These are phyloP conservation scores for Alternaria dauci DNA, from an alignment of 2,329 filamentous ascomycete species.

Conservation along the genomic window DNA sequence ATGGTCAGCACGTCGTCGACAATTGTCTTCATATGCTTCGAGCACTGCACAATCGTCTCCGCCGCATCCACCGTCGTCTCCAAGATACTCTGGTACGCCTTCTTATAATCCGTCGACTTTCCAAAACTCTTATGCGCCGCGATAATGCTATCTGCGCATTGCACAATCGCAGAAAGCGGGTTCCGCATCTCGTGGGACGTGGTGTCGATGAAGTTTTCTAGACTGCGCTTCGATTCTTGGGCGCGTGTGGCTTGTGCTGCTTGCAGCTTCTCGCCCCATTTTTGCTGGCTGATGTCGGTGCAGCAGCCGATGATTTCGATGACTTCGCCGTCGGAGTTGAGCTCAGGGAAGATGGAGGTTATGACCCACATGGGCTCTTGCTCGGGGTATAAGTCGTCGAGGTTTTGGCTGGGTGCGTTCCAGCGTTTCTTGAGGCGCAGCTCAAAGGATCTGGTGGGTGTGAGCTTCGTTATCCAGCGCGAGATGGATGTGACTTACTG, in stretches of 20 bases:
- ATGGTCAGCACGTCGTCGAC: slow-evolving; percentile 48
- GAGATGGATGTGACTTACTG: slow-evolving; percentile 16
- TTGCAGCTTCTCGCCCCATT: slow-evolving; percentile 48
- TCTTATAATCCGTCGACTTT: slow-evolving; percentile 13
- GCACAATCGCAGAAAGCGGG: slow-evolving; percentile 54
- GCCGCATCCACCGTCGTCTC: slow-evolving; percentile 45
- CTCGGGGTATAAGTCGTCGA: slow-evolving; percentile 19
- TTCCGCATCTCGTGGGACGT: slow-evolving; percentile 56
- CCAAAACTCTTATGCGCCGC: slow-evolving; percentile 17
- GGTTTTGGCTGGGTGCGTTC: slow-evolving; percentile 29
- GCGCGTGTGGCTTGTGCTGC: slow-evolving; percentile 32
- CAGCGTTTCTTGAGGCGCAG: slow-evolving; percentile 51
- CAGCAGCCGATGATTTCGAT: slow-evolving; percentile 46
- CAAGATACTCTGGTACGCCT: slow-evolving; percentile 22
- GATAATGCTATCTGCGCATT: slow-evolving; percentile 52
- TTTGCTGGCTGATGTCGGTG: slow-evolving; percentile 50
- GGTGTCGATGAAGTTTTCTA: slow-evolving; percentile 47
- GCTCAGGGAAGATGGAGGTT: slow-evolving; percentile 41
- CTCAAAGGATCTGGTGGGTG: slow-evolving; percentile 37
- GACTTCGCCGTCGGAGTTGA: slow-evolving; percentile 32
- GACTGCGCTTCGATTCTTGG: slow-evolving; percentile 27
- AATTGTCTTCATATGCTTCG: slow-evolving; percentile 57
- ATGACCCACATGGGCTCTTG: slow-evolving; percentile 42
- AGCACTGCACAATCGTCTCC: slow-evolving; percentile 55
- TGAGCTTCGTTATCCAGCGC: not conserved